Base-by-base conservation (phyloP, 2,329 filamentous ascomycete genomes). In the Juglanconis sp. region DNA sequence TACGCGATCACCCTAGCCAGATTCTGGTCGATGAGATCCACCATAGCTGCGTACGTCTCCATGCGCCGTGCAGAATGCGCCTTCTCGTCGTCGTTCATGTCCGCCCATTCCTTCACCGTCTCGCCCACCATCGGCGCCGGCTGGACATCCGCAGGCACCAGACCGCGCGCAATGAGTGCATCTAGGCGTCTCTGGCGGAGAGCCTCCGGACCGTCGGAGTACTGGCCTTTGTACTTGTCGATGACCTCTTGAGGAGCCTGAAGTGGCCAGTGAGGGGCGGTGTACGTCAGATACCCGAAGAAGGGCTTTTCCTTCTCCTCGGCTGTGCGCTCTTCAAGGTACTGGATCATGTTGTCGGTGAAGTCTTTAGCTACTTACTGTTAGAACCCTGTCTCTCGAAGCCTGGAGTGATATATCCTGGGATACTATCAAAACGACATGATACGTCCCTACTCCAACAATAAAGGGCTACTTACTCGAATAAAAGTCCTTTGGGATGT, bases 41-140 rank as follows among this genome's bases (percentile, higher is more conserved):
- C 84, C 82, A 88, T 87, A 10, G 76, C 86, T 0, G 85, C 85
- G 62, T 82, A 88, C 4, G 82, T 79, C 66, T 87, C 85, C 84
- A 87, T 87, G 0, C 81, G 79, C 31, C 73, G 77, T 64, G 70
- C 77, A 6, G 81, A 83, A 56, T 77, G 77, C 2, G 72, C 72
- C 53, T 73, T 72, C 60, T 80, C 78, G 30, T 81, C 76, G 1
- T 75, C 71, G 2, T 72, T 73, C 68, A 83, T 68, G 4, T 78
- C 76, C 2, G 70, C 68, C 81, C 81, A 84, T 31, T 77, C 69
- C 63, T 77, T 77, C 3, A 77, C 72, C 57, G 79, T 76, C 17
- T 79, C 75, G 5, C 78, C 78, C 0, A 82, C 75, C 3, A 83
- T 76, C 0, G 78, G 77, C 58, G 82, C 79, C 0, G 81, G 74